phyloP scores from a whole-genome alignment of 208 protist species.

The Blastocrithidia nonstop region DNA sequence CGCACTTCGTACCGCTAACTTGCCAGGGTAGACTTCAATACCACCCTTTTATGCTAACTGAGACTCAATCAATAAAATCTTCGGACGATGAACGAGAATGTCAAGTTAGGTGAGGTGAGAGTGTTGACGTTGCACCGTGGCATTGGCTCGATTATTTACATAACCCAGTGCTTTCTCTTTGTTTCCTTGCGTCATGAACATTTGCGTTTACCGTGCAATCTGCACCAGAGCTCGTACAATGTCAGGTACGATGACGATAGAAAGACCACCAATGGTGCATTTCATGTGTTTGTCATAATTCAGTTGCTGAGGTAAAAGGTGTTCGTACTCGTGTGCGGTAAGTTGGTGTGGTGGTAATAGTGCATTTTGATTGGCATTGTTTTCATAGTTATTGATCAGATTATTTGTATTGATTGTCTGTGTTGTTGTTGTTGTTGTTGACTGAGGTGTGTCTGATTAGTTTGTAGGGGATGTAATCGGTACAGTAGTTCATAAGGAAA shows the following conservation, averaged over 20 bases:
- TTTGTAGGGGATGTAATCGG: no score
- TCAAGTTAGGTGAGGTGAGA: slow-evolving; percentile 40
- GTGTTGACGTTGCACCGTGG: slow-evolving; percentile 11
- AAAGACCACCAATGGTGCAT: slow-evolving; percentile 28
- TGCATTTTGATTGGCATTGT: no score
- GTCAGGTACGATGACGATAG: slow-evolving; percentile 43
- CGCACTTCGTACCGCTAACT: slow-evolving; percentile 27
- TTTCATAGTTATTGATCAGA: no score
- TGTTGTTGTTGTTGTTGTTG: no score
- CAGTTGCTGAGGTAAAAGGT: not conserved
- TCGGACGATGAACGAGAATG: slow-evolving; percentile 29
- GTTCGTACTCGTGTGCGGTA: no score
- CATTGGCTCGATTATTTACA: slow-evolving; percentile 26
- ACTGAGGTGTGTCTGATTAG: no score
- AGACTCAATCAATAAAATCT: slow-evolving; percentile 31
- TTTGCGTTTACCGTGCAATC: slow-evolving; percentile 22
- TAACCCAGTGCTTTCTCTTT: slow-evolving; percentile 53
- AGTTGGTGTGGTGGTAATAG: no score
- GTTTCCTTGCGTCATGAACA: slow-evolving; percentile 49
- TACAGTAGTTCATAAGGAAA: no score
- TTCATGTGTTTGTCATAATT: slow-evolving; percentile 27
- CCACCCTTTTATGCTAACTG: slow-evolving; percentile 13
- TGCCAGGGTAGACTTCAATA: slow-evolving; percentile 43
- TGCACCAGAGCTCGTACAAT: slow-evolving; percentile 25
- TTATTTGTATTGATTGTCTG: no score